These are phyloP conservation scores for Metroxylon sagu DNA, from an alignment of 176 grass and related monocot species.

Conservation along the genomic window DNA sequence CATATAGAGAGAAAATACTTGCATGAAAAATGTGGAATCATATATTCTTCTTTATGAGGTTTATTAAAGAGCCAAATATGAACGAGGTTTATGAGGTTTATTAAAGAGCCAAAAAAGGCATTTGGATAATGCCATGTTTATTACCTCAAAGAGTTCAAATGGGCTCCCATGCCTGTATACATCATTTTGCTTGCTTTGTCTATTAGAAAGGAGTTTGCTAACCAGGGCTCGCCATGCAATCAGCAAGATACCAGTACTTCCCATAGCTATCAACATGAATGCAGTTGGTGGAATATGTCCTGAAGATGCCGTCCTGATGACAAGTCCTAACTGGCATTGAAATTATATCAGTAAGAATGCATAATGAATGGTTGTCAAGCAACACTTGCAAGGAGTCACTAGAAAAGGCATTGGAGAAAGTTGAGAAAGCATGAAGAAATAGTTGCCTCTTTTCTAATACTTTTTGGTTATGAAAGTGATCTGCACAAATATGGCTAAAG, in stretches of 20 bases:
- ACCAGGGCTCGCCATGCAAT: slow-evolving; percentile 68
- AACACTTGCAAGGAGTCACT: neutral
- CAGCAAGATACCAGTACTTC: slow-evolving; percentile 69
- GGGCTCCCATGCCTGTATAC: slow-evolving; percentile 66
- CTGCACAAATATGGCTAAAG: too few relatives aligned
- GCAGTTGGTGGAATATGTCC: slow-evolving; percentile 64
- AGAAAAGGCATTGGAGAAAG: neutral
- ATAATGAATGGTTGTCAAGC: too few relatives aligned
- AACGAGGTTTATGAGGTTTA: neutral
- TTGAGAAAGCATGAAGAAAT: neutral
- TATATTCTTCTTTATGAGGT: too few relatives aligned
- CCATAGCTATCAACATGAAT: slow-evolving; percentile 84
- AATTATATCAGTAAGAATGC: neutral
- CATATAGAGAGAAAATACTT: too few relatives aligned
- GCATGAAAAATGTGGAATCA: too few relatives aligned
- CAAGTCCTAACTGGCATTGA: slow-evolving; percentile 53
- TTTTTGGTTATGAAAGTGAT: too few relatives aligned
- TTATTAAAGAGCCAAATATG: neutral
- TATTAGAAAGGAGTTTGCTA: slow-evolving; percentile 48
- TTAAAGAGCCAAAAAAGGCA: slow-evolving; percentile 25
- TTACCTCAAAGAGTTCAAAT: slow-evolving; percentile 38
- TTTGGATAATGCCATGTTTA: neutral
- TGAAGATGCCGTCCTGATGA: slow-evolving; percentile 50
- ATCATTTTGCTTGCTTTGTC: slow-evolving; percentile 51
- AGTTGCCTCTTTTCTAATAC: too few relatives aligned